phyloP scores from a whole-genome alignment of 2,329 filamentous ascomycete species.

The Endothia cerciana region DNA sequence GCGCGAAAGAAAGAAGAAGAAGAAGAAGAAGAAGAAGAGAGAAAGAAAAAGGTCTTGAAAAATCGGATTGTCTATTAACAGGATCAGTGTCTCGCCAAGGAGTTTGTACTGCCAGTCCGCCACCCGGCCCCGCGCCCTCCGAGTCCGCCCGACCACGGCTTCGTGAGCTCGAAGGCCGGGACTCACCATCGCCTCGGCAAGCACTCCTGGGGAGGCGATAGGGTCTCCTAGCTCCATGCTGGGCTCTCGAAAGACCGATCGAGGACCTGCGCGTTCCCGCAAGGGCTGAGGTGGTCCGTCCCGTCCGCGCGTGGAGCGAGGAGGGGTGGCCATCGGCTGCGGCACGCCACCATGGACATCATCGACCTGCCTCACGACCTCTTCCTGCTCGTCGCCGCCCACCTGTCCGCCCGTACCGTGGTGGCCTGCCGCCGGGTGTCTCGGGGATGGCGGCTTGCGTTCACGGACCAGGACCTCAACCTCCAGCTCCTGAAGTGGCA shows the following conservation, averaged over 20 bases:
- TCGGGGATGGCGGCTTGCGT: constrained; percentile 51
- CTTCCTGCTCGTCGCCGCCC: constrained; percentile 56
- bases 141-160: neutral
- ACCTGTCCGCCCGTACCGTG: constrained; percentile 54
- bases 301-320: neutral
- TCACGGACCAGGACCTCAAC: constrained; percentile 52
- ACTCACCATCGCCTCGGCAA: neutral
- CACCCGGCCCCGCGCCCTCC: too few relatives aligned
- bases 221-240: too few relatives aligned
- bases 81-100: too few relatives aligned
- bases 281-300: neutral
- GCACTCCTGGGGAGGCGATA: neutral
- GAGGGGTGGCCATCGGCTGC: neutral
- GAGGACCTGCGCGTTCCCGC: too few relatives aligned
- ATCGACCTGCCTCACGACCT: constrained; percentile 59
- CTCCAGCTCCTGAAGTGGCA: constrained; percentile 52
- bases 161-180: neutral
- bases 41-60: too few relatives aligned
- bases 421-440: constrained; percentile 58
- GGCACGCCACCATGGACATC: constrained; percentile 38
- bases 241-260: too few relatives aligned
- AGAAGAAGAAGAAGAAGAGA: too few relatives aligned
- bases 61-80: too few relatives aligned
- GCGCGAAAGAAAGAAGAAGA: too few relatives aligned
- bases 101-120: neutral